Conservation (phyloP, 2,329 filamentous ascomycete genomes). For the Trichophaea hybrida region DNA sequence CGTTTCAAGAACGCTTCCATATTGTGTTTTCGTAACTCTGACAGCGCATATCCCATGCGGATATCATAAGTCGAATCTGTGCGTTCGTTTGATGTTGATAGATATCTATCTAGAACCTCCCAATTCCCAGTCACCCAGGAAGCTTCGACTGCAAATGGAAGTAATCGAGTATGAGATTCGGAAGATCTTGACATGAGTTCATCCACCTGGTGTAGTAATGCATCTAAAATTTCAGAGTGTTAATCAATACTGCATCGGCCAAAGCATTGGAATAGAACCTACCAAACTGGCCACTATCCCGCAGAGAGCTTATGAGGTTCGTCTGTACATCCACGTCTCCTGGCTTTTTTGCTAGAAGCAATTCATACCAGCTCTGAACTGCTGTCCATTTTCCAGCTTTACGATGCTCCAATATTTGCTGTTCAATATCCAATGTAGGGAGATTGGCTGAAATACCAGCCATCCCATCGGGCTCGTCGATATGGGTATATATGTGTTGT, state of each 20-base stretch:
- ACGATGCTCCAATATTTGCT: conserved; percentile 81
- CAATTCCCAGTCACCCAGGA: conserved; percentile 82
- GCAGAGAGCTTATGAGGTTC: conserved; percentile 73
- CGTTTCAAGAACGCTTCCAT: conserved; percentile 40
- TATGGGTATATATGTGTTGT: conserved; percentile 90
- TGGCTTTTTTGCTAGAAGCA: conserved; percentile 67
- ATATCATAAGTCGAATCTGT: conserved; percentile 61
- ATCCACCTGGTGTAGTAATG: conserved; percentile 73
- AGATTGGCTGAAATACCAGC: conserved; percentile 86
- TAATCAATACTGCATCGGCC: conserved; percentile 29
- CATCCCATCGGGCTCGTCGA: conserved; percentile 92
- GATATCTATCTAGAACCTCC: conserved; percentile 56
- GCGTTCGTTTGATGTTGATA: conserved; percentile 35
- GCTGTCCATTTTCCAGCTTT: conserved; percentile 89
- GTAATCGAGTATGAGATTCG: conserved; percentile 43
- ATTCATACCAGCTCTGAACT: conserved; percentile 95
- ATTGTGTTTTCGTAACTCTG: conserved; percentile 43
- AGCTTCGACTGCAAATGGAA: conserved; percentile 79
- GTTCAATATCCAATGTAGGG: conserved; percentile 74
- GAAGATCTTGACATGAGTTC: conserved; percentile 43
- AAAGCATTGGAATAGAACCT: neutral
- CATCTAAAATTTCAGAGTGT: conserved; percentile 36
- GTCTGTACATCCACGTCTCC: conserved; percentile 63
- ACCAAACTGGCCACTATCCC: conserved; percentile 66
- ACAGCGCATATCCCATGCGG: conserved; percentile 54